These are phyloP conservation scores for Bipolaris sorokiniana DNA, from an alignment of 2,329 filamentous ascomycete genomes.

Conservation along the genomic window DNA sequence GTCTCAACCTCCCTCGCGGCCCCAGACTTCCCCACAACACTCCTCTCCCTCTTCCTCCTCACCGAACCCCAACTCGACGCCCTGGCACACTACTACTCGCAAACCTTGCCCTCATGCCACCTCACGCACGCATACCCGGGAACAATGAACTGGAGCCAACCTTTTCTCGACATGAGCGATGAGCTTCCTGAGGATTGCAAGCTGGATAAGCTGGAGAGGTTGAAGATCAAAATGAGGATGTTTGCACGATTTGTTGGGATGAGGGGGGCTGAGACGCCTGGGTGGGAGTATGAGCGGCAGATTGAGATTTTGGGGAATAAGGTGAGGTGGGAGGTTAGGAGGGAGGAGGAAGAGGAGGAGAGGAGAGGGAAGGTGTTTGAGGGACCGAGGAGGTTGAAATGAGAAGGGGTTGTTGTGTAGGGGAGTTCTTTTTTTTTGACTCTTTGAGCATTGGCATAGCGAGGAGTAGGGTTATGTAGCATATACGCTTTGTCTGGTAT, in stretches of 20 bases:
- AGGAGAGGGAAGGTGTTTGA: conserved; percentile 16
- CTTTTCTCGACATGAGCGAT: conserved; percentile 43
- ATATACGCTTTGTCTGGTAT: too few species aligned
- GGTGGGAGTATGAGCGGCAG: conserved; percentile 53
- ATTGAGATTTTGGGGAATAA: conserved; percentile 42
- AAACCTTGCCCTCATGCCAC: conserved; percentile 65
- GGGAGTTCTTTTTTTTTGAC: background rate
- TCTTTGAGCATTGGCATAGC: background rate
- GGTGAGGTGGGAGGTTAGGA: conserved; percentile 31
- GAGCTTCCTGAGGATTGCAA: conserved; percentile 25
- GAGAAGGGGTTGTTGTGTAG: background rate
- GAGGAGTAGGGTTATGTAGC: background rate
- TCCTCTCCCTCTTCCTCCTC: conserved; percentile 76
- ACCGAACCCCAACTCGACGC: conserved; percentile 73
- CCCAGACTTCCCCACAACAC: conserved; percentile 67
- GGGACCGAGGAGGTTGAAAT: conserved; percentile 6
- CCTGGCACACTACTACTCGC: conserved; percentile 76
- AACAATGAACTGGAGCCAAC: conserved; percentile 66
- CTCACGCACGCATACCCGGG: conserved; percentile 65
- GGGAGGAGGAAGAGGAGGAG: conserved; percentile 22
- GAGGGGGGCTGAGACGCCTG: conserved; percentile 64
- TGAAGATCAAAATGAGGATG: conserved; percentile 67
- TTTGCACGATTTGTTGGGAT: conserved; percentile 78
- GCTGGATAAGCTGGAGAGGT: conserved; percentile 48
- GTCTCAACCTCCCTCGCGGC: conserved; percentile 67